A percentile compares a stretch with the other conserved stretches of the same genome.
Conservation (phyloP, 2,329 filamentous ascomycete genomes). For the Metarhizium anisopliae region DNA sequence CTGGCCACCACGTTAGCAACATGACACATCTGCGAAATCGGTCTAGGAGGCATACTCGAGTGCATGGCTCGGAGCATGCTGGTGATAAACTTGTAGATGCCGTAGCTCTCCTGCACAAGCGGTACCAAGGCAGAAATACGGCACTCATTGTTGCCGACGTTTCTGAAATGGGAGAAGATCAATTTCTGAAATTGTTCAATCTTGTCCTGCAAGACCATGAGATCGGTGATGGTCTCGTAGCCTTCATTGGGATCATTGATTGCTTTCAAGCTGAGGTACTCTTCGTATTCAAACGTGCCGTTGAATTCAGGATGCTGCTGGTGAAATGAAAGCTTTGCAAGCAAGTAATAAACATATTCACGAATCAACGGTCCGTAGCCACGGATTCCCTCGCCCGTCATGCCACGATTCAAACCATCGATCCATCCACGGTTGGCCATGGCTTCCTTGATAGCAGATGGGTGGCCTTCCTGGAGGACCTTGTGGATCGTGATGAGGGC, state of each 20-base stretch:
- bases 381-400: slow-evolving; percentile 73
- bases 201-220: slow-evolving; percentile 95
- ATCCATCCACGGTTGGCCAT: slow-evolving; percentile 86
- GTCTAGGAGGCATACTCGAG: slow-evolving; percentile 52
- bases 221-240: slow-evolving; percentile 90
- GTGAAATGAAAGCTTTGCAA: slow-evolving; percentile 94
- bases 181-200: slow-evolving; percentile 98
- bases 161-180: slow-evolving; percentile 93
- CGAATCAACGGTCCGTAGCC: slow-evolving; percentile 88
- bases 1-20: slow-evolving; percentile 30
- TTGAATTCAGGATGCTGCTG: slow-evolving; percentile 97
- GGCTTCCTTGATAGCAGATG: slow-evolving; percentile 76
- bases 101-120: slow-evolving; percentile 94
- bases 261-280: slow-evolving; percentile 94
- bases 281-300: slow-evolving; percentile 96
- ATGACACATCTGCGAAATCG: not conserved
- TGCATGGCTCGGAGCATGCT: slow-evolving; percentile 99
- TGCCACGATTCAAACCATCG: slow-evolving; percentile 79
- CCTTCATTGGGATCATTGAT: slow-evolving; percentile 99
- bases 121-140: slow-evolving; percentile 89
- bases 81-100: slow-evolving; percentile 98
- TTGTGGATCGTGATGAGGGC: slow-evolving; percentile 96
- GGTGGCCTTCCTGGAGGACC: slow-evolving; percentile 93
- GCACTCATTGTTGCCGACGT: slow-evolving; percentile 90
- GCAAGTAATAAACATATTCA: slow-evolving; percentile 93